These are phyloP conservation scores for Termitomyces sp. DNA, from an alignment of 768 basidiomycete genomes.

Conservation along the genomic window DNA sequence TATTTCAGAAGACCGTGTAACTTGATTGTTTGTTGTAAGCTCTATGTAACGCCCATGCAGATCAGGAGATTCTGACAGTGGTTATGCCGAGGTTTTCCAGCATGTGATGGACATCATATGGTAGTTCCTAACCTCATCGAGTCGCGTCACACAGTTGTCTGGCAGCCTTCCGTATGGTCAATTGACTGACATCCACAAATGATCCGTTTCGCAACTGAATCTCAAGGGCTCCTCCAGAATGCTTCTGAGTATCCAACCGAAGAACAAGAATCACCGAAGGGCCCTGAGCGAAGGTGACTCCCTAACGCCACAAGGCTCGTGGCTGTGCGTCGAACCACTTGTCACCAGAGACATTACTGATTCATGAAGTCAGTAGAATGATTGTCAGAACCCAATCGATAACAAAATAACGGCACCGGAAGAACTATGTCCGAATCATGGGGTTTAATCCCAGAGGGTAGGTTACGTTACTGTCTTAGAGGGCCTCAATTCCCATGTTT, in stretches of 20 bases:
- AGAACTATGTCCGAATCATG: not conserved
- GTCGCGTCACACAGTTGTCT: not conserved
- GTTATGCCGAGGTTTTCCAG: not conserved
- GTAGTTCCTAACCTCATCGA: not conserved
- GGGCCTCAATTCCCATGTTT: not conserved
- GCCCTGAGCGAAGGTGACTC: not conserved
- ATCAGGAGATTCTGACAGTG: not conserved
- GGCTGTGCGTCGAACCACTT: constrained; percentile 19
- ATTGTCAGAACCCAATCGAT: constrained; percentile 3
- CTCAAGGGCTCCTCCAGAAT: not conserved
- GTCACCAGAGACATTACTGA: not conserved
- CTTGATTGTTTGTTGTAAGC: not conserved
- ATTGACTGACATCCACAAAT: not conserved
- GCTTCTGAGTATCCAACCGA: not conserved
- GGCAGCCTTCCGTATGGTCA: not conserved
- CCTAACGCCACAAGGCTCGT: constrained; percentile 19
- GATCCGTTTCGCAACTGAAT: not conserved
- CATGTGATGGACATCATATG: not conserved
- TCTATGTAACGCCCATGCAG: not conserved
- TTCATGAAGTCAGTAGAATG: constrained; percentile 1
- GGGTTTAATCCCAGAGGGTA: not conserved
- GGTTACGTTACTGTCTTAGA: not conserved
- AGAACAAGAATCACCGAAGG: constrained; percentile 5
- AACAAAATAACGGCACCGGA: constrained; percentile 4
- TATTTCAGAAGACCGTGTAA: not conserved